Evolutionary conservation across 306 rosid genomes (phyloP).

Genomic region (Geum urbanum): DNA sequence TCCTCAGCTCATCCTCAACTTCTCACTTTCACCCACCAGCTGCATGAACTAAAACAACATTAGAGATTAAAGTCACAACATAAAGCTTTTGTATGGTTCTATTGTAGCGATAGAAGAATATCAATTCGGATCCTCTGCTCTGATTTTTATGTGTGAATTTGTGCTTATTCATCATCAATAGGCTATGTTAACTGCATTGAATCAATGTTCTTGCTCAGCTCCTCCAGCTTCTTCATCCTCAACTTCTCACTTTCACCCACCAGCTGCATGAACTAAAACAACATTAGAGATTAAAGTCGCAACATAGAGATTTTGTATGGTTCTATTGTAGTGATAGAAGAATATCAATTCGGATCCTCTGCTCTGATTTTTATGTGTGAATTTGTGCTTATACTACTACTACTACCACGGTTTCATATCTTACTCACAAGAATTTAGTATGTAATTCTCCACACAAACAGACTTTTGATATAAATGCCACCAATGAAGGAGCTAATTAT

Average conservation of each 20-base stretch:
- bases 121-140: not conserved
- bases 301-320: not conserved
- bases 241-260: conserved; percentile 73
- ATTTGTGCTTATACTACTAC: not conserved
- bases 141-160: not conserved
- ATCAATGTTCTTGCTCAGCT: conserved; percentile 84
- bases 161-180: no score
- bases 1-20: conserved; percentile 91
- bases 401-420: not conserved
- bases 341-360: not conserved
- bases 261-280: conserved; percentile 27
- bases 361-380: not conserved
- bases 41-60: conserved; percentile 18
- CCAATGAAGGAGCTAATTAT: not conserved
- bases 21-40: conserved; percentile 74
- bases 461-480: not conserved
- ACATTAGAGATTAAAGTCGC: conserved; percentile 6
- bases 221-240: conserved; percentile 99
- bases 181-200: conserved; percentile 47
- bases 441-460: not conserved
- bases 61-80: not conserved
- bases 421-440: not conserved
- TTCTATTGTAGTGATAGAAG: not conserved
- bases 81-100: not conserved
- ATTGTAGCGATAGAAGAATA: not conserved